Evolutionary conservation across 495 filamentous ascomycete species (phyloP).

Genomic region (Arthonia radiata): DNA sequence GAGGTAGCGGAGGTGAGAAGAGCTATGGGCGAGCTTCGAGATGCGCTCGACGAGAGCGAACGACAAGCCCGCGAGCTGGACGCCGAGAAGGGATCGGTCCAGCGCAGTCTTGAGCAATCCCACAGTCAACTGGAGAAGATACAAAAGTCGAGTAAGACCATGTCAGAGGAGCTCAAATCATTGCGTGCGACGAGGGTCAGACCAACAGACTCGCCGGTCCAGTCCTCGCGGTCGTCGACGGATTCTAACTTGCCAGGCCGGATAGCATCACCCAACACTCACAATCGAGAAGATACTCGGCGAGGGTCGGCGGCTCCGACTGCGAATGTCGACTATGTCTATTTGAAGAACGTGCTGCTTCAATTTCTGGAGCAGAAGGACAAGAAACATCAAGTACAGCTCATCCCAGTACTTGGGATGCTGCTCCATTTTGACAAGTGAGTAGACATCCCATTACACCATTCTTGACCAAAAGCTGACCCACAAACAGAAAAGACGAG

Average conservation of each 20-base stretch:
- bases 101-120: conserved; percentile 51
- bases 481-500: conserved; percentile 40
- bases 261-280: conserved; percentile 36
- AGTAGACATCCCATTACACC: conserved; percentile 12
- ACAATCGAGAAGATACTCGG: too few relatives aligned
- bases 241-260: conserved; percentile 10
- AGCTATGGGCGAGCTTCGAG: conserved; percentile 55
- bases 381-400: conserved; percentile 66
- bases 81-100: conserved; percentile 51
- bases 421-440: conserved; percentile 79
- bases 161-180: conserved; percentile 21
- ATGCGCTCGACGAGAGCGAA: conserved; percentile 68
- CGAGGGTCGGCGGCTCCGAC: too few relatives aligned
- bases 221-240: conserved; percentile 34
- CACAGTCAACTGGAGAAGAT: conserved; percentile 54
- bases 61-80: conserved; percentile 58
- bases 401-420: conserved; percentile 79
- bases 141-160: conserved; percentile 40
- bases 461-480: conserved; percentile 2
- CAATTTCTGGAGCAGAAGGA: conserved; percentile 92
- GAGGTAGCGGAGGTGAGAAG: conserved; percentile 51
- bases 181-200: conserved; percentile 14
- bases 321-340: conserved; percentile 67
- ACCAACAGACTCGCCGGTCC: conserved; percentile 18
- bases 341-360: conserved; percentile 82